Conservation (phyloP, 306 rosid genomes). For the Calophaca sinica region DNA sequence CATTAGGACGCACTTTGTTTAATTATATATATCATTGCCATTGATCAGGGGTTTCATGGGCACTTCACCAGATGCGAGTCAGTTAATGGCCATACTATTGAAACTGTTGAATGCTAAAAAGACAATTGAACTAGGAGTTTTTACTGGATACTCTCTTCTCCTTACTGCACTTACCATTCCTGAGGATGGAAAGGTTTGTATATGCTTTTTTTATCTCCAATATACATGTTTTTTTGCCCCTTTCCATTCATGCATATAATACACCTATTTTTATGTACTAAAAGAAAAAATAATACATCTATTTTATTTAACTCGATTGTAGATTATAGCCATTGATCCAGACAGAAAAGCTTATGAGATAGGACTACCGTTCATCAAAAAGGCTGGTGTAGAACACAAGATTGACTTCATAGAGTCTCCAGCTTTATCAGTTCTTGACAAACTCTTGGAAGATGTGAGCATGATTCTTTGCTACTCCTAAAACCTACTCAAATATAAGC, state of each 20-base stretch:
- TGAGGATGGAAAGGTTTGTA: neutral
- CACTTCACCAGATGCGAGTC: neutral
- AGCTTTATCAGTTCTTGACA: neutral
- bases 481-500: too few relatives aligned
- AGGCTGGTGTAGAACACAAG: neutral
- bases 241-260: too few relatives aligned
- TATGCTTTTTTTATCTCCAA: neutral
- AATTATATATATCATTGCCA: neutral
- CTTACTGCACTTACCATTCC: conserved; percentile 4
- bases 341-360: neutral
- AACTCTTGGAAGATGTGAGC: conserved; percentile 5
- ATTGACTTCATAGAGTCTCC: too few relatives aligned
- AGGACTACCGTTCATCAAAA: neutral
- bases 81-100: conserved; percentile 5
- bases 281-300: too few relatives aligned
- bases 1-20: too few relatives aligned
- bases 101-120: conserved; percentile 8
- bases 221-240: too few relatives aligned
- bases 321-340: conserved; percentile 1
- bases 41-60: neutral
- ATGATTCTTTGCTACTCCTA: too few relatives aligned
- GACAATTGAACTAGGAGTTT: conserved; percentile 12
- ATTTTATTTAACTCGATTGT: neutral
- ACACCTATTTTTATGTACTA: too few relatives aligned
- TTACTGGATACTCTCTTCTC: conserved; percentile 14